phyloP scores from a whole-genome alignment of 139 green algal species.

The Auxenochlorella protothecoides region DNA sequence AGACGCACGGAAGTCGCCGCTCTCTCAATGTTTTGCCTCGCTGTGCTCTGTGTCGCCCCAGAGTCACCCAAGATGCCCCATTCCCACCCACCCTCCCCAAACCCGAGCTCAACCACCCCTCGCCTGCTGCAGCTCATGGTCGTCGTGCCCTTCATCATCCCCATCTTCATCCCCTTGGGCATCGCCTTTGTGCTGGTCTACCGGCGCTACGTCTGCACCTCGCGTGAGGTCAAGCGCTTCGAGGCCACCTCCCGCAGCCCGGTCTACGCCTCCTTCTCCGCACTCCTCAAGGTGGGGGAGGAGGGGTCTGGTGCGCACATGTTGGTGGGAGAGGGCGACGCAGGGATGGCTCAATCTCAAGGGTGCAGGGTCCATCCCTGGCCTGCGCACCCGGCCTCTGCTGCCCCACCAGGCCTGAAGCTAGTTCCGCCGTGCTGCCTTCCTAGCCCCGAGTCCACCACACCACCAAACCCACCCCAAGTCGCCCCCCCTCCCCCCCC shows the following conservation, averaged over 20 bases:
- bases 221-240: constrained; percentile 86
- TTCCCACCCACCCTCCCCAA: not conserved
- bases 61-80: not conserved
- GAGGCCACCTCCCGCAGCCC: constrained; percentile 73
- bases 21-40: not conserved
- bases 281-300: constrained; percentile 46
- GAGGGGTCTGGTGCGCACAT: not conserved
- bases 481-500: constrained; percentile 1
- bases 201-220: constrained; percentile 53
- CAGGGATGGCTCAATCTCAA: too few relatives aligned
- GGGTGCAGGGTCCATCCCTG: too few relatives aligned
- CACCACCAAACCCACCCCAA: too few relatives aligned
- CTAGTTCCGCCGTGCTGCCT: too few relatives aligned
- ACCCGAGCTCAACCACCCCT: not conserved
- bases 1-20: too few relatives aligned
- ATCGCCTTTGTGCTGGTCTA: constrained; percentile 39
- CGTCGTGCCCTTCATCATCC: constrained; percentile 61
- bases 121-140: constrained; percentile 38
- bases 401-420: too few relatives aligned
- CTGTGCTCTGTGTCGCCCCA: not conserved
- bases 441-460: too few relatives aligned
- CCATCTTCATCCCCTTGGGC: constrained; percentile 54
- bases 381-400: too few relatives aligned
- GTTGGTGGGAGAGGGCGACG: too few relatives aligned
- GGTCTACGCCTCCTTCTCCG: constrained; percentile 76